phyloP scores from a whole-genome alignment of 2,329 filamentous ascomycete species.

The Zymoseptoria pseudotritici region DNA sequence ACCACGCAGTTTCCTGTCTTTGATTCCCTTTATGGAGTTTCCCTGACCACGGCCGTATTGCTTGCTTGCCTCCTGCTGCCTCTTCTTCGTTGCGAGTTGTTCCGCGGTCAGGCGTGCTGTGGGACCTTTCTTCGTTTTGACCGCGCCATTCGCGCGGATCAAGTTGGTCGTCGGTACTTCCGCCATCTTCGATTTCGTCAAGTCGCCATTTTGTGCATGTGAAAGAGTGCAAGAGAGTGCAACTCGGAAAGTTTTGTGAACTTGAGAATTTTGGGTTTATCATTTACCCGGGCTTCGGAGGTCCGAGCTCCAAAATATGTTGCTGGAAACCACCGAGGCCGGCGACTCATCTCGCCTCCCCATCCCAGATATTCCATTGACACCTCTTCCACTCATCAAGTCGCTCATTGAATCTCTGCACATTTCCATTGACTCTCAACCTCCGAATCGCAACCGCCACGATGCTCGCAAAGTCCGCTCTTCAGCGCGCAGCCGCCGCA shows the following conservation, averaged over 20 bases:
- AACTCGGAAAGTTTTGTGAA: neutral
- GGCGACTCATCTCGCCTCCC: neutral
- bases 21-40: constrained; percentile 64
- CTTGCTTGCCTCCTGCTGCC: constrained; percentile 29
- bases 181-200: constrained; percentile 3
- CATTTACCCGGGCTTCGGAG: neutral
- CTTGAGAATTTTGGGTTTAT: neutral
- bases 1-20: constrained; percentile 81
- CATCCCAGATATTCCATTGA: neutral
- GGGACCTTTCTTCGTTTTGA: constrained; percentile 19
- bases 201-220: neutral
- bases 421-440: neutral
- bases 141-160: constrained; percentile 20
- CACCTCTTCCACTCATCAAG: neutral
- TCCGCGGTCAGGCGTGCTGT: constrained; percentile 28
- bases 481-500: constrained; percentile 25
- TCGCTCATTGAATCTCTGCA: neutral
- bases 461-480: constrained; percentile 26
- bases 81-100: constrained; percentile 27
- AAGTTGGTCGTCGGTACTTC: constrained; percentile 22
- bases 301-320: neutral
- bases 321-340: neutral
- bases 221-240: neutral
- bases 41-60: constrained; percentile 78
- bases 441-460: constrained; percentile 4